A percentile compares a stretch with the other conserved stretches of the same genome.
Conservation (phyloP, 1,139 yeast species). For the Yamadazyma mexicana region DNA sequence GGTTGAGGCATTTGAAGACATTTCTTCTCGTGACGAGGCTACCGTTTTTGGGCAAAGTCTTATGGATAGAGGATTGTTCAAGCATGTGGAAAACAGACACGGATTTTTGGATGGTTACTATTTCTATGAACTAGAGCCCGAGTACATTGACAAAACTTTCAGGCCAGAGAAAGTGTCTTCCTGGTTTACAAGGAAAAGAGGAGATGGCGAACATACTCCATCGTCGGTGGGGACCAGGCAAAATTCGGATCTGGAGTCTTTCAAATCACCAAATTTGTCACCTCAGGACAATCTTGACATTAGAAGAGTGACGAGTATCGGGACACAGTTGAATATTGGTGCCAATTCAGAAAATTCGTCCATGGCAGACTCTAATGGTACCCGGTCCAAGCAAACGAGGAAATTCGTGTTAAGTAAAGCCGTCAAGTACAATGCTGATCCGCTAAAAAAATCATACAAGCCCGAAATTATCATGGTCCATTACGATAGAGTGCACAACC, state of each 20-base stretch:
- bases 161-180: constrained; percentile 15
- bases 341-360: constrained; percentile 36
- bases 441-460: constrained; percentile 65
- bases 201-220: constrained; percentile 16
- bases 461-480: constrained; percentile 82
- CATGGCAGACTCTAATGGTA: constrained; percentile 28
- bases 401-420: constrained; percentile 54
- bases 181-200: constrained; percentile 38
- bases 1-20: constrained; percentile 73
- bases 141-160: constrained; percentile 44
- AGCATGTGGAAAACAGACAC: constrained; percentile 81
- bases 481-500: constrained; percentile 89
- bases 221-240: constrained; percentile 20
- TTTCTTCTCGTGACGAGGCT: constrained; percentile 81
- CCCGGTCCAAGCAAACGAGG: constrained; percentile 22
- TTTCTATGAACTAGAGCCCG: constrained; percentile 71
- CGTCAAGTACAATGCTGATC: constrained; percentile 75
- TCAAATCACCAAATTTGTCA: constrained; percentile 25
- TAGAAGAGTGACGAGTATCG: constrained; percentile 23
- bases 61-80: constrained; percentile 70
- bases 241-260: constrained; percentile 31
- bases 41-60: constrained; percentile 72
- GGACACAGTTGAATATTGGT: constrained; percentile 15
- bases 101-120: constrained; percentile 90
- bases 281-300: constrained; percentile 24